Conservation (phyloP, 1,284 basidiomycete genomes). For the Sutorius eximius region DNA sequence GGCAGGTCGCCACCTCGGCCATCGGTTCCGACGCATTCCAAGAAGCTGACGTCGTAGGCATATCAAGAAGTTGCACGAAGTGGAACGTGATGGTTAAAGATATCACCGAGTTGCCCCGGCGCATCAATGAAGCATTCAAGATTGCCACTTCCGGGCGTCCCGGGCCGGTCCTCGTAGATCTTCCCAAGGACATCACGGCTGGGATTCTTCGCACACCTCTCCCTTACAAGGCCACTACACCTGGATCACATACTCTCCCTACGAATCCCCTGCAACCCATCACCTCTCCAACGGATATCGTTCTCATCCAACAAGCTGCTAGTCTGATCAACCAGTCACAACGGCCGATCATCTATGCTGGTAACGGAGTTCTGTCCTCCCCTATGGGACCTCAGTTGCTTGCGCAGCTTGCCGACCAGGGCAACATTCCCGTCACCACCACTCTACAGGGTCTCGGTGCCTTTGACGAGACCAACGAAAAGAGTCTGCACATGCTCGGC, state of each 20-base stretch:
- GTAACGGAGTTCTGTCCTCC: constrained; percentile 86
- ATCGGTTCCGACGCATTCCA: constrained; percentile 99
- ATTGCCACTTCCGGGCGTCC: constrained; percentile 97
- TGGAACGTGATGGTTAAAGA: constrained; percentile 99
- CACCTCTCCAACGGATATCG: constrained; percentile 62
- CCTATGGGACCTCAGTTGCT: constrained; percentile 85
- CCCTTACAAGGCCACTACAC: constrained; percentile 86
- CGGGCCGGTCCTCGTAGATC: constrained; percentile 95
- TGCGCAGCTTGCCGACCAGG: constrained; percentile 76
- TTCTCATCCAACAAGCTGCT: constrained; percentile 81
- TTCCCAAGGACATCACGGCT: constrained; percentile 98
- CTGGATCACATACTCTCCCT: constrained; percentile 78
- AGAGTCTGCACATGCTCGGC: constrained; percentile 95
- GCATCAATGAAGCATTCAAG: constrained; percentile 99
- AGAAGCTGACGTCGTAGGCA: constrained; percentile 96
- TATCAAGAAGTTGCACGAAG: constrained; percentile 96
- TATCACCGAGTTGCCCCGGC: constrained; percentile 88
- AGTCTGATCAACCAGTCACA: constrained; percentile 90
- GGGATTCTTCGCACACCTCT: constrained; percentile 85
- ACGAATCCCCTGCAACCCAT: constrained; percentile 65
- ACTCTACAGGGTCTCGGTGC: constrained; percentile 95
- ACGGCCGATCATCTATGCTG: constrained; percentile 92
- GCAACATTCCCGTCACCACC: constrained; percentile 96
- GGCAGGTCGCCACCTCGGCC: constrained; percentile 97
- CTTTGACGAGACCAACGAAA: constrained; percentile 89